These are phyloP conservation scores for Inga leiocalycina DNA, from an alignment of 306 rosid genomes.

Conservation along the genomic window DNA sequence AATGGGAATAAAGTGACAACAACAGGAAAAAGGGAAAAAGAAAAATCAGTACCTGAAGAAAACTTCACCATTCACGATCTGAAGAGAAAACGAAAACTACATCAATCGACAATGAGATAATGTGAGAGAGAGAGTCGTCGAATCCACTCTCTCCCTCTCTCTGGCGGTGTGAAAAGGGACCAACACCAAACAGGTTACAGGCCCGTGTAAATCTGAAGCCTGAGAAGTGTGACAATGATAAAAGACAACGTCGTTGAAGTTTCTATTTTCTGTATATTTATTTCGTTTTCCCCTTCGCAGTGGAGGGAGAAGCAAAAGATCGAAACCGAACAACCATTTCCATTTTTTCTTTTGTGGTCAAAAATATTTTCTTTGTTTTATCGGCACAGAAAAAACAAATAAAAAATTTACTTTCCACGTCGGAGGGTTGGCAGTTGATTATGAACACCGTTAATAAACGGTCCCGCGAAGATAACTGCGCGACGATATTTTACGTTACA, in stretches of 20 bases:
- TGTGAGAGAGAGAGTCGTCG: neutral
- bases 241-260: neutral
- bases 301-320: slow-evolving; percentile 11
- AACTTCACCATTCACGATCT: slow-evolving; percentile 34
- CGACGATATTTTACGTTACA: neutral
- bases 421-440: neutral
- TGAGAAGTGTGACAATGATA: neutral
- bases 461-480: neutral
- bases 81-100: slow-evolving; percentile 27
- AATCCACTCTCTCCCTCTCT: neutral
- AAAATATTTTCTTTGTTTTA: neutral
- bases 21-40: slow-evolving; percentile 1
- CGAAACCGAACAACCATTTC: neutral
- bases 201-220: neutral
- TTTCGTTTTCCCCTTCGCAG: neutral
- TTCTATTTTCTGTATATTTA: neutral
- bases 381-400: neutral
- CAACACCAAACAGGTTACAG: slow-evolving; percentile 1
- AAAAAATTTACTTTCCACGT: neutral
- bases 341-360: neutral
- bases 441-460: neutral
- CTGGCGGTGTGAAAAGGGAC: slow-evolving; percentile 1
- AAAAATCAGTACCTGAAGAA: slow-evolving; percentile 23
- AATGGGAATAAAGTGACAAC: slow-evolving; percentile 10
- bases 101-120: neutral